Conservation (phyloP, 148 eudicot species). For the Pouteria glomerata region DNA sequence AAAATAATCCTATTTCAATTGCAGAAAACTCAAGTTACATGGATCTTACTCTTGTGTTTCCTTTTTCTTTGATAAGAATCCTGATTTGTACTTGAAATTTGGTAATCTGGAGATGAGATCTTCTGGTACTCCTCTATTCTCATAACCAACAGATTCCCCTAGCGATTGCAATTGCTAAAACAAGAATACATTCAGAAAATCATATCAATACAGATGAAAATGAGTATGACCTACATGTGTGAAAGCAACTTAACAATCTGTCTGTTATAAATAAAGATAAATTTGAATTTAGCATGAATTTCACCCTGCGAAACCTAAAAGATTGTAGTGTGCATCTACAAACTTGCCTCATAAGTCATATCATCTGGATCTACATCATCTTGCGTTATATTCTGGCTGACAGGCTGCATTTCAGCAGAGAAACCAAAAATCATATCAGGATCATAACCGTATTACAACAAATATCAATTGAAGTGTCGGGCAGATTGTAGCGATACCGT, state of each 20-base stretch:
- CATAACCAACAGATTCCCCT: conserved; percentile 63
- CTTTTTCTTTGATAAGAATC: conserved; percentile 48
- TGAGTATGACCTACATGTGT: background rate
- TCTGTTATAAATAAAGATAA: background rate
- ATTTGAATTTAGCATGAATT: background rate
- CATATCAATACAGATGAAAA: background rate
- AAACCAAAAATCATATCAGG: conserved; percentile 9
- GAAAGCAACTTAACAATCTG: background rate
- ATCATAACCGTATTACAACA: background rate
- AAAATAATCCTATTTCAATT: background rate
- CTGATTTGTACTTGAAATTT: conserved; percentile 46
- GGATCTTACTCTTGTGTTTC: conserved; percentile 50
- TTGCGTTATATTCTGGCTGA: conserved; percentile 26
- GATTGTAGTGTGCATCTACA: background rate
- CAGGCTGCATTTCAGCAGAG: conserved; percentile 24
- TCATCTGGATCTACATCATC: conserved; percentile 58
- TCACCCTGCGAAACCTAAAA: background rate
- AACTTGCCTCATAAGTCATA: conserved; percentile 68
- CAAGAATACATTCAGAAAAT: conserved; percentile 8
- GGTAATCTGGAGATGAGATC: conserved; percentile 62
- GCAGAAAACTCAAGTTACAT: background rate
- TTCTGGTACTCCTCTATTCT: conserved; percentile 65
- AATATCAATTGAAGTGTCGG: background rate
- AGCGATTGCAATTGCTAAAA: conserved; percentile 61
- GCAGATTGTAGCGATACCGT: conserved; percentile 27